phyloP scores from a whole-genome alignment of 2,329 filamentous ascomycete species.

The Claviceps maximensis region DNA sequence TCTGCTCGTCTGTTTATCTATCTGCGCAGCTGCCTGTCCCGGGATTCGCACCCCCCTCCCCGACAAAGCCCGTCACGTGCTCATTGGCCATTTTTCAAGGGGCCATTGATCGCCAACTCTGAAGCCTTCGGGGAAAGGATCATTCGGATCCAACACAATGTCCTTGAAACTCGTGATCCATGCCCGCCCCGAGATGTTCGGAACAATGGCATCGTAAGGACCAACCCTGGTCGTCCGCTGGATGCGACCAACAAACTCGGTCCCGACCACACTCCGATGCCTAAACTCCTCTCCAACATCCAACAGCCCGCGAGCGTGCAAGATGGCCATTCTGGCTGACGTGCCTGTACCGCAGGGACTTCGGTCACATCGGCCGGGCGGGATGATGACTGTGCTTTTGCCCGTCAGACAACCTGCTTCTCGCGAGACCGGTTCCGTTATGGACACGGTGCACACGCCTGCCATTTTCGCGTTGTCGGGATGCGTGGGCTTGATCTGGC shows the following conservation, averaged over 20 bases:
- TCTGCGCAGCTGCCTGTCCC: too few relatives aligned
- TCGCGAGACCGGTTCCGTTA: conserved; percentile 22
- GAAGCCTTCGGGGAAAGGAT: conserved; percentile 28
- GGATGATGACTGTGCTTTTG: conserved; percentile 29
- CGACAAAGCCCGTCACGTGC: not conserved
- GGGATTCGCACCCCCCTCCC: too few relatives aligned
- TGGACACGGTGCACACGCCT: conserved; percentile 25
- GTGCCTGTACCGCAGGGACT: conserved; percentile 34
- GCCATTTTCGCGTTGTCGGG: conserved; percentile 27
- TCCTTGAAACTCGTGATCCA: conserved; percentile 33
- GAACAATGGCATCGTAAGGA: conserved; percentile 24
- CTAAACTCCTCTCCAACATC: conserved; percentile 22
- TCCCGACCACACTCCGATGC: conserved; percentile 29
- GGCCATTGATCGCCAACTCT: conserved; percentile 5
- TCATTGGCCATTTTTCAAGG: not conserved
- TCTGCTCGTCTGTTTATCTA: not conserved
- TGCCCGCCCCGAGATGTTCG: conserved; percentile 27
- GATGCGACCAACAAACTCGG: conserved; percentile 27
- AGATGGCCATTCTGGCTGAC: conserved; percentile 27
- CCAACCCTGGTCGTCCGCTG: conserved; percentile 24
- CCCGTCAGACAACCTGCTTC: conserved; percentile 15
- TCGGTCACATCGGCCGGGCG: conserved; percentile 30
- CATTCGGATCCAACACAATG: conserved; percentile 27
- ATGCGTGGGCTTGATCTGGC: conserved; percentile 23
- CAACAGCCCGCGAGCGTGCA: conserved; percentile 27